Conservation (phyloP, 768 basidiomycete species). For the Phylloporus sp. region DNA sequence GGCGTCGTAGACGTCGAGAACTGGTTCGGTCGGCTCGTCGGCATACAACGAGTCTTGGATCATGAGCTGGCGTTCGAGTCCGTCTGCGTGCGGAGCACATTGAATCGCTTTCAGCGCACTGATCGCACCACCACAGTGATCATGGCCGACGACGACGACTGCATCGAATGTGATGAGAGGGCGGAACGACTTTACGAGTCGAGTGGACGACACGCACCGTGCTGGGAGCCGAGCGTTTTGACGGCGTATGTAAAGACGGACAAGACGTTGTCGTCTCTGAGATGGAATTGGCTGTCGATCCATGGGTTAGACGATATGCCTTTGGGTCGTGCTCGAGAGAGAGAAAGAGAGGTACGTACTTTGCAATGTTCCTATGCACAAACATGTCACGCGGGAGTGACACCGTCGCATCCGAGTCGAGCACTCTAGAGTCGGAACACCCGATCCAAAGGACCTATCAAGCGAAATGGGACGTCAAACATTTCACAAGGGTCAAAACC, state of each 20-base stretch:
- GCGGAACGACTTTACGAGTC: not conserved
- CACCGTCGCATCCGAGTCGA: constrained; percentile 67
- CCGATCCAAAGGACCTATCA: constrained; percentile 71
- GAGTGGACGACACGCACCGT: constrained; percentile 51
- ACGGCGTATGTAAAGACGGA: constrained; percentile 75
- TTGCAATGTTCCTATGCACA: constrained; percentile 83
- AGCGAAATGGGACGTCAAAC: not conserved
- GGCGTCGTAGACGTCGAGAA: constrained; percentile 14
- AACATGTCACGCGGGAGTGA: constrained; percentile 77
- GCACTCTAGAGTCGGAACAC: constrained; percentile 82
- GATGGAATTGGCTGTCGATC: constrained; percentile 57
- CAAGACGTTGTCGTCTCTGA: constrained; percentile 61
- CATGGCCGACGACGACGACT: constrained; percentile 83
- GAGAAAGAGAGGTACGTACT: too few relatives aligned
- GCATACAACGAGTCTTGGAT: constrained; percentile 14
- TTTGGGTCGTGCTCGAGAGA: not conserved
- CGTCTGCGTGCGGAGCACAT: not conserved
- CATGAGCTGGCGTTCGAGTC: constrained; percentile 4
- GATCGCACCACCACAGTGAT: constrained; percentile 70
- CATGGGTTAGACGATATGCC: not conserved
- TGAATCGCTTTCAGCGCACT: constrained; percentile 28
- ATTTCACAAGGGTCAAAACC: not conserved
- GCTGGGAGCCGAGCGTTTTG: constrained; percentile 57
- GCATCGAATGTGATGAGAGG: not conserved
- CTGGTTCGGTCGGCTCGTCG: constrained; percentile 21